These are phyloP conservation scores for Apostasia ramifera DNA, from an alignment of 106 monocot genomes.

Conservation along the genomic window DNA sequence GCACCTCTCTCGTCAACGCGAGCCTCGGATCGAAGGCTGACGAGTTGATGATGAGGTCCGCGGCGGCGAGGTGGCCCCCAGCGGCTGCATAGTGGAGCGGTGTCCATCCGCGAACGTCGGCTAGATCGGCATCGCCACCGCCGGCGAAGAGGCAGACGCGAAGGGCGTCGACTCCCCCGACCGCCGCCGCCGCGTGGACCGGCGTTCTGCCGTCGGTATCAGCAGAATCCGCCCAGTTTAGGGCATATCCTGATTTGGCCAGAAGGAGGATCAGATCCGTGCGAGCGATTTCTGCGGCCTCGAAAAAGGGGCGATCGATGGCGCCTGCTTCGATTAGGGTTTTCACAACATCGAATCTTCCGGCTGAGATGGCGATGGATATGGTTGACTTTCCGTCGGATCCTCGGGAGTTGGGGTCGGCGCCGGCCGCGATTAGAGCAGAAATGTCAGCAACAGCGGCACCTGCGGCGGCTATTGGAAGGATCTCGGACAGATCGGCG, in stretches of 20 bases:
- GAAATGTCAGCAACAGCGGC: slow-evolving; percentile 3
- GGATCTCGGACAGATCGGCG: slow-evolving; percentile 10
- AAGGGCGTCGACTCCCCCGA: slow-evolving; percentile 17
- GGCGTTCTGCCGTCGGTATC: slow-evolving; percentile 18
- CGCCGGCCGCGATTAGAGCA: slow-evolving; percentile 25
- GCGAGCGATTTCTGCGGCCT: slow-evolving; percentile 12
- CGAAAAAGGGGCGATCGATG: slow-evolving; percentile 18
- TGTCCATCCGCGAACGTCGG: slow-evolving; percentile 31
- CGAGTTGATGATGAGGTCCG: slow-evolving; percentile 4
- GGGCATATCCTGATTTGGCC: neutral
- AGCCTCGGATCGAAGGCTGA: slow-evolving; percentile 11
- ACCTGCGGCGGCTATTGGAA: slow-evolving; percentile 17
- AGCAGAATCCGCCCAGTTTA: slow-evolving; percentile 8
- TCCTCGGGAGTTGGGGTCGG: slow-evolving; percentile 8
- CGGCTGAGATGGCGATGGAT: slow-evolving; percentile 20
- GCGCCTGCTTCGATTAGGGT: slow-evolving; percentile 19
- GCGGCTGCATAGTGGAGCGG: slow-evolving; percentile 31
- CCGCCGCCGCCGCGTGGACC: slow-evolving; percentile 25
- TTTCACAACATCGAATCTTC: slow-evolving; percentile 8
- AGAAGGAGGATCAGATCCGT: slow-evolving; percentile 16
- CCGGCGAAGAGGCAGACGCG: slow-evolving; percentile 13
- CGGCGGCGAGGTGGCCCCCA: slow-evolving; percentile 5
- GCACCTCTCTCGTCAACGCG: slow-evolving; percentile 7
- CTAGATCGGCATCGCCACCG: slow-evolving; percentile 22
- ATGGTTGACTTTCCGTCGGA: slow-evolving; percentile 11